Conservation (phyloP, 306 rosid genomes). For the Begonia peltatifolia region DNA sequence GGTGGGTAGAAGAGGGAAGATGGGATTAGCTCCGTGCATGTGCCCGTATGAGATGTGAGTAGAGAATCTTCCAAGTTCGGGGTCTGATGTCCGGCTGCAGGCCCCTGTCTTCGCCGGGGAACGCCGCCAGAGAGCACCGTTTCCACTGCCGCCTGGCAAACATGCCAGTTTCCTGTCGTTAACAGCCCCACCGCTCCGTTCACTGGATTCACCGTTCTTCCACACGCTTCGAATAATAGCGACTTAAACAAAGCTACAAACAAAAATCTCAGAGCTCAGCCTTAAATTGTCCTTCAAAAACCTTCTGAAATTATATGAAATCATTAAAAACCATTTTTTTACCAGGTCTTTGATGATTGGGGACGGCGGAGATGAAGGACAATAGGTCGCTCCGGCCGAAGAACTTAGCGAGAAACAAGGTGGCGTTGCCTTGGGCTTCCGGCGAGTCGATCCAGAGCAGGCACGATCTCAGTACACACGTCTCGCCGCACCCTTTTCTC, state of each 20-base stretch:
- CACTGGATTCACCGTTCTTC: conserved; percentile 65
- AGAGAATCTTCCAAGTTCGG: neutral
- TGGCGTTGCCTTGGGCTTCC: conserved; percentile 49
- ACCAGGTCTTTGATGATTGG: conserved; percentile 22
- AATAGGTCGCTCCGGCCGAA: conserved; percentile 66
- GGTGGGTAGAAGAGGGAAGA: neutral
- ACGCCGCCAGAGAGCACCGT: conserved; percentile 39
- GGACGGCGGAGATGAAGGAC: conserved; percentile 53
- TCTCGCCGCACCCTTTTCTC: conserved; percentile 52
- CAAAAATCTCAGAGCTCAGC: neutral
- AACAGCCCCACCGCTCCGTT: conserved; percentile 57
- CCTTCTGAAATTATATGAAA: too few species aligned
- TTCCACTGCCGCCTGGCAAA: conserved; percentile 45
- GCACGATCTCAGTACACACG: conserved; percentile 38
- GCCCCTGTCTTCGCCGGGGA: conserved; percentile 20
- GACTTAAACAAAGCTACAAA: conserved; percentile 57
- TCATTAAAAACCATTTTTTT: neutral
- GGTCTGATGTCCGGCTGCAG: neutral
- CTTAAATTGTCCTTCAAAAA: too few species aligned
- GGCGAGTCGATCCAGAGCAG: conserved; percentile 54
- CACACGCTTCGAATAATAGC: conserved; percentile 60
- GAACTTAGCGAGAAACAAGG: conserved; percentile 60
- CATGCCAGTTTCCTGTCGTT: conserved; percentile 51
- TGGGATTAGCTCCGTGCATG: neutral
- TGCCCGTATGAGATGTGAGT: neutral